Conservation (phyloP, 163 green algal species). For the Chloroidium sp. region DNA sequence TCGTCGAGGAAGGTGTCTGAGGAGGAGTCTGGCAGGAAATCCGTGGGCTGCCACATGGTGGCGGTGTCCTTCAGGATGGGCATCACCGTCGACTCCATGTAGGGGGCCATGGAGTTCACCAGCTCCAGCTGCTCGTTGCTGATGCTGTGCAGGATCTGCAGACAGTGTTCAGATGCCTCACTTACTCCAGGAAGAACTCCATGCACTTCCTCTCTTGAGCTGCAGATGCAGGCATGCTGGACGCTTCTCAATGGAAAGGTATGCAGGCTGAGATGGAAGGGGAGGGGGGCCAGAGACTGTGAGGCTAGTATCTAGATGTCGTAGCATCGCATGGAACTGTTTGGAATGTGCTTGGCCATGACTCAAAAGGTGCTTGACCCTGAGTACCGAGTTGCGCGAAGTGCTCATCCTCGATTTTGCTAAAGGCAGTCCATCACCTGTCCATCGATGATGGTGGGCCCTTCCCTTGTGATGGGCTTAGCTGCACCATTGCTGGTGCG, state of each 20-base stretch:
- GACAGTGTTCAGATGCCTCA: too few relatives aligned
- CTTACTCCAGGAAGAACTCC: neutral
- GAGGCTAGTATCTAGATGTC: too few relatives aligned
- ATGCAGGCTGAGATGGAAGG: neutral
- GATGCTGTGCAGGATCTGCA: slow-evolving; percentile 69
- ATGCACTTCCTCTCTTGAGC: neutral
- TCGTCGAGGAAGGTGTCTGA: slow-evolving; percentile 85
- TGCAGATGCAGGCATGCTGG: too few relatives aligned
- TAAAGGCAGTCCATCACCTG: neutral
- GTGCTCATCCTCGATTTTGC: neutral
- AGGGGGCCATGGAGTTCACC: slow-evolving; percentile 51
- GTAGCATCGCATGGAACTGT: too few relatives aligned
- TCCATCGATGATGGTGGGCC: neutral
- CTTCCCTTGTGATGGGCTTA: neutral
- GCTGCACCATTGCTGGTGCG: neutral
- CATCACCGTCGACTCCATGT: slow-evolving; percentile 56
- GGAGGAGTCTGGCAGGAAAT: slow-evolving; percentile 84
- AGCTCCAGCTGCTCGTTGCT: slow-evolving; percentile 65
- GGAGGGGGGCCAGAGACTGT: too few relatives aligned
- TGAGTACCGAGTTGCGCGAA: neutral
- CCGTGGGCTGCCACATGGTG: slow-evolving; percentile 91
- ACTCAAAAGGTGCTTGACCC: too few relatives aligned
- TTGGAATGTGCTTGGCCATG: too few relatives aligned
- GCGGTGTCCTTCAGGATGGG: slow-evolving; percentile 53
- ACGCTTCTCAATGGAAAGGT: neutral